Base-by-base conservation (phyloP, 2,329 filamentous ascomycete genomes). In the Zymoseptoria tritici region DNA sequence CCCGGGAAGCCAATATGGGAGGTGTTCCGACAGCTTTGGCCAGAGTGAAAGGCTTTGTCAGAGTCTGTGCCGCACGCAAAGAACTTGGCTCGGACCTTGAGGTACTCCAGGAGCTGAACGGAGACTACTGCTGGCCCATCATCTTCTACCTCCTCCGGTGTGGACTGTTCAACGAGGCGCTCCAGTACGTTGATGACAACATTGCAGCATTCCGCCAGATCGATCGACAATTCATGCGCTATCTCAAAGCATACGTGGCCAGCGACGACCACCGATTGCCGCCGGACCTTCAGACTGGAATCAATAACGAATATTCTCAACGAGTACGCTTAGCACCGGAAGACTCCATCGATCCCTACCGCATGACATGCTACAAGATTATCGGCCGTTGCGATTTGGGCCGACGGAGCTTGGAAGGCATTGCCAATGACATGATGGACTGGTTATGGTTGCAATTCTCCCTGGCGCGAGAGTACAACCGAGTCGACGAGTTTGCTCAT, bases 281-380 rank as follows among this genome's bases (percentile, higher is more conserved):
- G 65, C 83, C 86, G 50, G 88, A 92, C 63, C 77, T 96, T 59
- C 89, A 96, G 69, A 89, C 91, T 66, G 89, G 90, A 64, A 96
- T 96, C 75, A 89, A 89, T 67, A 90, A 89, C 64, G 92, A 97
- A 71, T 97, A 95, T 75, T 88, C 88, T 56, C 90, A 95, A 72
- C 87, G 91, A 52, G 83, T 87, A 24, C 87, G 90, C 64, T 90
- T 95, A 69, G 90, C 90, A 0, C 89, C 90, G 0, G 90, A 94
- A 60, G 88, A 92, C 71, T 89, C 90, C 1, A 86, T 95, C 64
- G 94, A 99, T 73, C 94, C 94, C 24, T 99, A 95, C 78, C 87
- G 91, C 57, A 92, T 96, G 85, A 92, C 93, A 54, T 97, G 94
- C 74, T 97, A 97, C 81, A 97, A 99, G 80, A 87, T 99, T 62